A percentile compares a stretch with the other conserved stretches of the same genome.
Conservation (phyloP, 352 stramenopile species). For the Phytophthora pisi region DNA sequence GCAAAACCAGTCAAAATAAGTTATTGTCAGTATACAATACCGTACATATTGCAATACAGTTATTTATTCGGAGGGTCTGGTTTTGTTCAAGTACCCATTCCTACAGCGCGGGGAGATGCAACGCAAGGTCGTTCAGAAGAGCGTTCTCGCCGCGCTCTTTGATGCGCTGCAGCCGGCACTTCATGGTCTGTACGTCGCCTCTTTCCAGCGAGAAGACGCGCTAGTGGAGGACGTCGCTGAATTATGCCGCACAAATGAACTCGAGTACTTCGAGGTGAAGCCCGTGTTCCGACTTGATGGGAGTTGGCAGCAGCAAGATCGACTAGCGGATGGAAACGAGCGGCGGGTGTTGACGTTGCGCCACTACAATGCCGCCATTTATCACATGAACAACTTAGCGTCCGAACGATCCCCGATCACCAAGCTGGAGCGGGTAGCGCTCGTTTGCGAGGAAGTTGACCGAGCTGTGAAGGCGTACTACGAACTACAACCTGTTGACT, state of each 20-base stretch:
- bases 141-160: constrained; percentile 64
- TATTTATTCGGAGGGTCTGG: no score
- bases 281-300: constrained; percentile 61
- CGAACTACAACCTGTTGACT: constrained; percentile 18
- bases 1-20: no score
- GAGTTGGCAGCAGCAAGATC: constrained; percentile 26
- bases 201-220: constrained; percentile 57
- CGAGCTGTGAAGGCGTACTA: constrained; percentile 52
- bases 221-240: constrained; percentile 42
- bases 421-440: constrained; percentile 56
- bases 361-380: constrained; percentile 46
- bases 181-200: constrained; percentile 56
- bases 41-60: no score
- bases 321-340: constrained; percentile 28
- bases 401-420: constrained; percentile 58
- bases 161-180: constrained; percentile 66
- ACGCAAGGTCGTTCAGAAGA: constrained; percentile 36
- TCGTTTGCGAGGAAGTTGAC: constrained; percentile 55
- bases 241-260: constrained; percentile 31
- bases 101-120: constrained; percentile 14
- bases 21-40: no score
- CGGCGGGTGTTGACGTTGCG: constrained; percentile 36
- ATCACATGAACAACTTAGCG: constrained; percentile 51
- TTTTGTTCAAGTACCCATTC: constrained; percentile 62
- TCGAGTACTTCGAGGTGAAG: constrained; percentile 50